phyloP scores from a whole-genome alignment of 2,329 filamentous ascomycete genomes.

The Domatiomyces catenatus region DNA sequence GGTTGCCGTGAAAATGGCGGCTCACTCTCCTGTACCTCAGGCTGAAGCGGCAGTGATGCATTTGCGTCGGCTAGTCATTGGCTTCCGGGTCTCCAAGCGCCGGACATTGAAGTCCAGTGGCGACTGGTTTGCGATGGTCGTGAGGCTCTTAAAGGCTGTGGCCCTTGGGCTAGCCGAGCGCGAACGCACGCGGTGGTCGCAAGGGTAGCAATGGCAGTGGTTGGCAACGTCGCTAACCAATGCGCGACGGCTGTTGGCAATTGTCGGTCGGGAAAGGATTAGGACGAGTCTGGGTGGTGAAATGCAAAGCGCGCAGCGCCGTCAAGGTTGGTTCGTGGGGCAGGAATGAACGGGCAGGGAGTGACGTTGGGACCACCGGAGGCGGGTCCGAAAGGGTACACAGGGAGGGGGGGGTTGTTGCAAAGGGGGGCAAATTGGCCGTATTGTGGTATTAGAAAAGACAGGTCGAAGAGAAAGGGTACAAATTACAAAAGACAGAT shows the following conservation, averaged over 20 bases:
- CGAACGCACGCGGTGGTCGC: too few species aligned
- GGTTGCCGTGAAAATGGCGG: neutral
- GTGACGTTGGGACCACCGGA: neutral
- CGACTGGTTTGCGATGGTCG: neutral
- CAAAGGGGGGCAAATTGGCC: neutral
- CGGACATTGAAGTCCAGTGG: neutral
- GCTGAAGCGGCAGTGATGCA: neutral
- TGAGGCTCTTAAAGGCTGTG: neutral
- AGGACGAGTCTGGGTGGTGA: neutral
- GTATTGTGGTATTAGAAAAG: neutral
- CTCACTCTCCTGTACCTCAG: neutral
- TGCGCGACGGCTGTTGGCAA: neutral
- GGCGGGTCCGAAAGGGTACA: neutral
- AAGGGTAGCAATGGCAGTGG: neutral
- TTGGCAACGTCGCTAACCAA: neutral
- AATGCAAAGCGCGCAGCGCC: constrained; percentile 1
- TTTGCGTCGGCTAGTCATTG: neutral
- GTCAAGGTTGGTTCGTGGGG: neutral
- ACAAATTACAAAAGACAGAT: neutral
- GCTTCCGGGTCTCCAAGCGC: neutral
- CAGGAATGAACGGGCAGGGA: neutral
- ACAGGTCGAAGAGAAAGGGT: neutral
- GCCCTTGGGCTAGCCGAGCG: too few species aligned
- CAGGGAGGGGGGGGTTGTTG: too few species aligned
- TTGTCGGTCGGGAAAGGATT: neutral